Evolutionary conservation across 176 grass and related monocot genomes (phyloP).

Genomic region (Canna indica): DNA sequence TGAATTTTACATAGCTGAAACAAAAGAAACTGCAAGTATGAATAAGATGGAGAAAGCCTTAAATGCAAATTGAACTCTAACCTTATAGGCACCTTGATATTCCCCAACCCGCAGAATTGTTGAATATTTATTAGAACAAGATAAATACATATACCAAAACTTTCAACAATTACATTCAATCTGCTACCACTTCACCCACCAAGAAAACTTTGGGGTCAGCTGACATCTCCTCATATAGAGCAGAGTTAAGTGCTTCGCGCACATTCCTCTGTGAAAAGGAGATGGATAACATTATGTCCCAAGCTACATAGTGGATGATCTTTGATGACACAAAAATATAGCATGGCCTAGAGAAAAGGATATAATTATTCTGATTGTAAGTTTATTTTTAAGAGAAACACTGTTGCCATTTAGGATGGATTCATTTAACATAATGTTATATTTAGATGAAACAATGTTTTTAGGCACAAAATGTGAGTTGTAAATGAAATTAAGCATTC

Average conservation of each 20-base stretch:
- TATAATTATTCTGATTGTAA: too few relatives aligned
- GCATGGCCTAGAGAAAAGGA: too few relatives aligned
- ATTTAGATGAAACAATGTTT: too few relatives aligned
- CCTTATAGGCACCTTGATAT: conserved; percentile 18
- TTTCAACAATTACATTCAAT: background rate
- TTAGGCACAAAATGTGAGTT: too few relatives aligned
- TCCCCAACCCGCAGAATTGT: conserved; percentile 10
- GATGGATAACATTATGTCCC: too few relatives aligned
- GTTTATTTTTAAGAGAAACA: too few relatives aligned
- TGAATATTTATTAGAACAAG: background rate
- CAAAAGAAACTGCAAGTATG: background rate
- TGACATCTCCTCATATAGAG: conserved; percentile 20
- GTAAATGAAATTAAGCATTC: too few relatives aligned
- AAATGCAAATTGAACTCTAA: background rate
- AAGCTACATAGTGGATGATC: too few relatives aligned
- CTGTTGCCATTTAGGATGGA: too few relatives aligned
- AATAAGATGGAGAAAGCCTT: background rate
- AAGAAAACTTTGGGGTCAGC: conserved; percentile 18
- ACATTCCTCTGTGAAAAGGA: conserved; percentile 7
- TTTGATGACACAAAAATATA: too few relatives aligned
- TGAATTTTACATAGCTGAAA: background rate
- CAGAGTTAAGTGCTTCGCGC: conserved; percentile 20
- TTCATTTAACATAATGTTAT: too few relatives aligned
- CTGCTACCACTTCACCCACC: conserved; percentile 18
- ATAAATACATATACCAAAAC: background rate